These are phyloP conservation scores for Candida odintsovae DNA, from an alignment of 805 yeast species.

Conservation along the genomic window DNA sequence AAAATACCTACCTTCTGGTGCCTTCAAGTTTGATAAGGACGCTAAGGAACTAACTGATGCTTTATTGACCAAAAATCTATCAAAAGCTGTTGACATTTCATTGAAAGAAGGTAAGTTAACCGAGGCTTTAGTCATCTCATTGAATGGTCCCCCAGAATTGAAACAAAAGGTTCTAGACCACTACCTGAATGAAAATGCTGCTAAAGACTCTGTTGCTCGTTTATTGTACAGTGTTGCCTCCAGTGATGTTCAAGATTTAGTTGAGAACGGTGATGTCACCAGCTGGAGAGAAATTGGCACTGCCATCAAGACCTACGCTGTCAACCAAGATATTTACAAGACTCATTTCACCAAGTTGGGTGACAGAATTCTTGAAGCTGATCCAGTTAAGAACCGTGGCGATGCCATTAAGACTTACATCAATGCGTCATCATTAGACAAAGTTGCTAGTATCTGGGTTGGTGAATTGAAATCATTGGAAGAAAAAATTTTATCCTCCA, in stretches of 20 bases:
- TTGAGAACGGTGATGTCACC: slow-evolving; percentile 65
- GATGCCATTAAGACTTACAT: slow-evolving; percentile 74
- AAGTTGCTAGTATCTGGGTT: slow-evolving; percentile 78
- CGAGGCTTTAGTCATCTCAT: slow-evolving; percentile 81
- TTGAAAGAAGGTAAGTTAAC: slow-evolving; percentile 54
- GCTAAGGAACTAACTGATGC: slow-evolving; percentile 42
- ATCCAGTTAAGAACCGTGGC: slow-evolving; percentile 48
- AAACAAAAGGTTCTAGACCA: slow-evolving; percentile 66
- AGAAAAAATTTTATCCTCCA: slow-evolving; percentile 31
- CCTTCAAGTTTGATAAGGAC: slow-evolving; percentile 40
- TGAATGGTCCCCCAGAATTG: slow-evolving; percentile 55
- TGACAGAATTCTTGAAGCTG: slow-evolving; percentile 56
- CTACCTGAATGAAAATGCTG: slow-evolving; percentile 56
- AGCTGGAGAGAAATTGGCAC: slow-evolving; percentile 84
- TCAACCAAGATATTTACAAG: slow-evolving; percentile 44
- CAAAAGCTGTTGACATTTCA: slow-evolving; percentile 62
- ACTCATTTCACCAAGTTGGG: slow-evolving; percentile 63
- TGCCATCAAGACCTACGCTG: slow-evolving; percentile 53
- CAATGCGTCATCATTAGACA: slow-evolving; percentile 76
- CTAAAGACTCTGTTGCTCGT: slow-evolving; percentile 54
- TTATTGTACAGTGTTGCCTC: slow-evolving; percentile 61
- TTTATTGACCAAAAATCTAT: slow-evolving; percentile 56
- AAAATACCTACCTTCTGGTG: slow-evolving; percentile 43
- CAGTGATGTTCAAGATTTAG: slow-evolving; percentile 58
- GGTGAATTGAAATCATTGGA: slow-evolving; percentile 56